A percentile compares a stretch with the other conserved stretches of the same genome.
phyloP scores from a whole-genome alignment of 495 filamentous ascomycete species.

The Durotheca rogersii region DNA sequence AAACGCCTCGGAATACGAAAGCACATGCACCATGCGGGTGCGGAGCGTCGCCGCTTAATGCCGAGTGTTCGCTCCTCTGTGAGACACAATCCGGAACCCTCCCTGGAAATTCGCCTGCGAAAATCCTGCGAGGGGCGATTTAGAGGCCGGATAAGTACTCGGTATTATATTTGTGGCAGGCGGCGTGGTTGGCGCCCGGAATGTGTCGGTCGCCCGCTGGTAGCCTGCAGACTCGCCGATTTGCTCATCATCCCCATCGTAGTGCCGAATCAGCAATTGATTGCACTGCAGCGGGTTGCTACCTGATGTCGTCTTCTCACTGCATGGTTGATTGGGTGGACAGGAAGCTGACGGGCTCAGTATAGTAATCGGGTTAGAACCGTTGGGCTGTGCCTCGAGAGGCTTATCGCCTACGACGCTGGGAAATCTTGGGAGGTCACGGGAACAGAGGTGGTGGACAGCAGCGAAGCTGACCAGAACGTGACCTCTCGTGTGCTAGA shows the following conservation, averaged over 20 bases:
- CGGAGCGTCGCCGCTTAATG: conserved; percentile 25
- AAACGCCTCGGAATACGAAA: conserved; percentile 23
- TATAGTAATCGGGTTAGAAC: conserved; percentile 4
- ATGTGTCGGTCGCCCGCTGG: conserved; percentile 3
- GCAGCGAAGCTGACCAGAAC: no score
- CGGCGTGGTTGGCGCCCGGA: conserved; percentile 1
- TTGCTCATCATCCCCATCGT: conserved; percentile 9
- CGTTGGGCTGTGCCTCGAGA: neutral
- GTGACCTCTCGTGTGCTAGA: no score
- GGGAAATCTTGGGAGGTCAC: no score
- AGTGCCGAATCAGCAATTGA: conserved; percentile 18
- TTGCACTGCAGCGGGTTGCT: conserved; percentile 28
- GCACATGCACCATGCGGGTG: conserved; percentile 27
- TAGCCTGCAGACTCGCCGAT: conserved; percentile 11
- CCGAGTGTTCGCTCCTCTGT: conserved; percentile 6
- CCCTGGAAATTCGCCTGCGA: conserved; percentile 1
- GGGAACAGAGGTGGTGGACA: no score
- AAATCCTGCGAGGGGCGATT: no score
- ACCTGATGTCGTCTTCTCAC: conserved; percentile 19
- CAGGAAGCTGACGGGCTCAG: conserved; percentile 2
- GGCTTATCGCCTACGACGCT: neutral
- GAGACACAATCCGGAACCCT: no score
- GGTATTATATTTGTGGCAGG: conserved; percentile 5
- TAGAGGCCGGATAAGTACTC: no score
- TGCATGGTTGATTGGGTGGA: conserved; percentile 19